Evolutionary conservation across 164 flowering plant genomes (phyloP), one percentile per base, ranked within the genome.

Genomic region (Brasenia schreberi): DNA sequence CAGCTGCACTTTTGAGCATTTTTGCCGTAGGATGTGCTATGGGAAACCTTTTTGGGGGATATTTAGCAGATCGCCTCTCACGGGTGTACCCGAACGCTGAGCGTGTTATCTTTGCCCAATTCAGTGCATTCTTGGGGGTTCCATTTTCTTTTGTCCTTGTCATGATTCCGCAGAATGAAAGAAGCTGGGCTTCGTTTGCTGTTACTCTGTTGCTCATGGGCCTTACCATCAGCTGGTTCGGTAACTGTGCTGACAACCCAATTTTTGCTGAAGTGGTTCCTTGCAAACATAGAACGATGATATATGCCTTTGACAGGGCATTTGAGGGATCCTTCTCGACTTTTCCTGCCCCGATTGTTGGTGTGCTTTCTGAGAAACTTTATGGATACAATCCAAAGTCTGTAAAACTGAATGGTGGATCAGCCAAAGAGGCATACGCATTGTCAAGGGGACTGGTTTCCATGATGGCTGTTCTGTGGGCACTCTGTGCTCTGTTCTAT

Each of bases 181-280:
- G 60, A 71, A 89, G 88, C 74, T 89, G 84, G 72, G 68, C 14
- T 70, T 70, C 79, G n/a, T n/a, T n/a, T 70, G 87, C 83, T 42
- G 53, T 70, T 71, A 89, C 96, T 39, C 89, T 94, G 58, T 75
- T 89, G 62, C 52, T 86, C 61, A 94, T 88, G 97, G 99, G 99
- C 42, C 75, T 94, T 44, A 85, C 88, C 10, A 89, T 94, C 64
- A 91, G 96, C 80, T 94, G 99, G 99, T 82, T 82, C 71, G 92
- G 71, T 27, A 82, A 89, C 16, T 95, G 96, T 44, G 88, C 81
- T 11, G 91, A 94, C 72, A 92, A 73, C 59, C 99, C 99, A 9
- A 89, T 94, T 72, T 94, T 91, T 68, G 99, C 99, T 4, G 97
- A 94, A 75, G 96, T 94, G 0, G 99, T 91, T 61, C 99, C 99